A percentile compares a stretch with the other conserved stretches of the same genome.
Conservation (phyloP, 2,329 filamentous ascomycete genomes). For the Venturia aucupariae region DNA sequence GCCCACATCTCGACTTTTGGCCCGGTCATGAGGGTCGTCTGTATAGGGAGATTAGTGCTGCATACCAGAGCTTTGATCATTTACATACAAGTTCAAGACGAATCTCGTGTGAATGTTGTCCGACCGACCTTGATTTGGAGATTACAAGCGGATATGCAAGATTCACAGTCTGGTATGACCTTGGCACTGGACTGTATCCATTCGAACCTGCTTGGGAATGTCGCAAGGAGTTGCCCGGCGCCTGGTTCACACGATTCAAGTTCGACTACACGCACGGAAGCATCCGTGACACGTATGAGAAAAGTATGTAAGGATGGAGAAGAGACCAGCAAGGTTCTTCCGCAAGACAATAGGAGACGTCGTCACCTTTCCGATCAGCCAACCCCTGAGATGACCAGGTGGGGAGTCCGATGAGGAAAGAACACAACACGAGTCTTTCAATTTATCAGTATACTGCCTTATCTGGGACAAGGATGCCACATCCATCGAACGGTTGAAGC, state of each 20-base stretch:
- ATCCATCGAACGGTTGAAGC: too few relatives aligned
- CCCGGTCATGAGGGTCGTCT: neutral
- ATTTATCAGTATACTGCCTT: too few relatives aligned
- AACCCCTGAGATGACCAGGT: too few relatives aligned
- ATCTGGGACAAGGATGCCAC: too few relatives aligned
- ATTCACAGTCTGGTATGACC: neutral
- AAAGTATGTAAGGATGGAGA: neutral
- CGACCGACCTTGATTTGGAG: neutral
- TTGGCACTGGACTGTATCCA: neutral
- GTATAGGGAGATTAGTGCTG: neutral
- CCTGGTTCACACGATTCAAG: neutral
- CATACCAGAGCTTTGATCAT: neutral
- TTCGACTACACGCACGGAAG: neutral
- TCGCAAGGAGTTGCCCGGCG: neutral
- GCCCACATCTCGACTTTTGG: neutral
- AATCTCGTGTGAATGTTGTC: neutral
- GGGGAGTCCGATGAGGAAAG: too few relatives aligned
- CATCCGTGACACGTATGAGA: neutral
- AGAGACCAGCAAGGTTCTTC: too few relatives aligned
- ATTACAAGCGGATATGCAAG: neutral
- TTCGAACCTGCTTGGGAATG: neutral
- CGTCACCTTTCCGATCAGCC: too few relatives aligned
- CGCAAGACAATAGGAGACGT: too few relatives aligned
- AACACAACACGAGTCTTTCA: too few relatives aligned
- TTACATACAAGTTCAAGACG: neutral